Evolutionary conservation across 805 yeast species (phyloP), one percentile per base, ranked within the genome.

Genomic region (Starmerella geochares): DNA sequence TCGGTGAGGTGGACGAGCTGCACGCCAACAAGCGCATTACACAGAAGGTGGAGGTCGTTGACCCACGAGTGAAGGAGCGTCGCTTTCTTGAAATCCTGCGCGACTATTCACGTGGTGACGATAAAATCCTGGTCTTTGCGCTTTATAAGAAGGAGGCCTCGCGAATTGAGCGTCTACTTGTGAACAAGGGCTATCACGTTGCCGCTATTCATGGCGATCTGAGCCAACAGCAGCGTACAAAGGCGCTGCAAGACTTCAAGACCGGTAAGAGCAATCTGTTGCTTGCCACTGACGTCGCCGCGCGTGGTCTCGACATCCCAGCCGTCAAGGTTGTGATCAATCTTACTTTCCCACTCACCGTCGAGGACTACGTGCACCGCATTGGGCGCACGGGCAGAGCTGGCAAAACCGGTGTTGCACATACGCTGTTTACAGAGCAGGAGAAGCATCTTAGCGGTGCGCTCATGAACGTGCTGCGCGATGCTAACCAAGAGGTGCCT

Each of bases 371-470:
- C 63, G 96, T 90, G 32, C 97, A 90, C 67, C 79, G 97, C 70
- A 90, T 90, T 59, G 97, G 97, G 54, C 83, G 97, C 74, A 90
- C 97, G 8, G 97, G 96, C 54, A 81, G 97, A 71, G 98, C 97
- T 14, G 97, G 97, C 36, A 85, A 83, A 67, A 75, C 87, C 1
- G 99, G 99, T 63, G 78, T 80, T 55, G 95, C 99, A 14, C 94
- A 88, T 65, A 90, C 99, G 1, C 73, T 92, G 41, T 92, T 92
- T 72, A 92, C 98, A 7, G 96, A 88, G 57, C 92, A 87, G 62
- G 97, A 92, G 66, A 92, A 92, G 67, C 97, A 90, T 67, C 75
- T 92, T 47, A 83, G 95, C 52, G 97, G 98, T 56, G 96, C 94
- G 2, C 72, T 92, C 58, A 81, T 85, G 70, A 92, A 92, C 65